A percentile compares a stretch with the other conserved stretches of the same genome.
Conservation (phyloP, 140 eudicot species). For the Oenanthe javanica region DNA sequence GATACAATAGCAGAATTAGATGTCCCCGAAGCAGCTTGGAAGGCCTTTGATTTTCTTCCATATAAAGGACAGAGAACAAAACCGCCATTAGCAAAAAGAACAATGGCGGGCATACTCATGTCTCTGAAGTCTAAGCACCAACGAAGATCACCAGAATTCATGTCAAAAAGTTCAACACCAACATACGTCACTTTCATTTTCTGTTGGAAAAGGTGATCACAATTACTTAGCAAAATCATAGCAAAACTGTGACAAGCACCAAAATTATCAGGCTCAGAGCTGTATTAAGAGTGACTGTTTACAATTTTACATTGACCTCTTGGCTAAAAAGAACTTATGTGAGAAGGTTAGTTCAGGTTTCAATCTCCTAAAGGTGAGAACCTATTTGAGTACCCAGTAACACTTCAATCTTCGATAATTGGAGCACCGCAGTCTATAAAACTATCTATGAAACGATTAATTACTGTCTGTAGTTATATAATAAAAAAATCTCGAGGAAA, state of each 20-base stretch:
- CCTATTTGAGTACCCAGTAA: background rate
- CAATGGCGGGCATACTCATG: constrained; percentile 75
- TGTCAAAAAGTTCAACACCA: constrained; percentile 85
- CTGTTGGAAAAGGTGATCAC: constrained; percentile 34
- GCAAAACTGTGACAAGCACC: background rate
- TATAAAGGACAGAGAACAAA: constrained; percentile 82
- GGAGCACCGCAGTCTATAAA: background rate
- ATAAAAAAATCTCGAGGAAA: background rate
- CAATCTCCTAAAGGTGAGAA: background rate
- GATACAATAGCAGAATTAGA: constrained; percentile 58
- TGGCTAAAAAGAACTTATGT: background rate
- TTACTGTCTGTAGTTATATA: background rate
- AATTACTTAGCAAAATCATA: constrained; percentile 1
- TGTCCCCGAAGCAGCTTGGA: constrained; percentile 91
- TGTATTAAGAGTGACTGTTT: background rate
- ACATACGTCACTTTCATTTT: constrained; percentile 85
- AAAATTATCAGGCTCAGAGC: background rate
- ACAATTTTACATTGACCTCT: background rate
- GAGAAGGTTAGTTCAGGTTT: background rate
- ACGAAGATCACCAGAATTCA: constrained; percentile 74
- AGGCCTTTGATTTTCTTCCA: constrained; percentile 98
- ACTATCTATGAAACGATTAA: background rate
- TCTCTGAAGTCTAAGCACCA: constrained; percentile 99
- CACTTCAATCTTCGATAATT: background rate
- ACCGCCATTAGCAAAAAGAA: constrained; percentile 65